Evolutionary conservation across 2,329 filamentous ascomycete species (phyloP).

Genomic region (Colletotrichum simmondsii): DNA sequence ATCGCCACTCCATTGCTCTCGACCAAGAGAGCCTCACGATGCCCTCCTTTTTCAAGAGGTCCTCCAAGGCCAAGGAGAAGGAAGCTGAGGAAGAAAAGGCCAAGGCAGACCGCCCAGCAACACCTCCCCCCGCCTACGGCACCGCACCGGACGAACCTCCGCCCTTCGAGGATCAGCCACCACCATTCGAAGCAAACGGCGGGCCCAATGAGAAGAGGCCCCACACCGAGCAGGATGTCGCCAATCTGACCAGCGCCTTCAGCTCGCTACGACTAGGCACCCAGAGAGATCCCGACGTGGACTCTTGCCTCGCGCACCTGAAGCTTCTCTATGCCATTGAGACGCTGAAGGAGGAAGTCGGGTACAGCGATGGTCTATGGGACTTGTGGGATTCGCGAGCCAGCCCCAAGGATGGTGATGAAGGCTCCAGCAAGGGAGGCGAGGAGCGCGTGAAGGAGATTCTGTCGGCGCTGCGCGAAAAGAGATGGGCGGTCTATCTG

Average conservation of each 20-base stretch:
- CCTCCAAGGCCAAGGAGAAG: slow-evolving; percentile 28
- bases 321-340: slow-evolving; percentile 78
- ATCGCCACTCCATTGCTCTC: neutral
- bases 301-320: slow-evolving; percentile 77
- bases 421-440: slow-evolving; percentile 37
- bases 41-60: slow-evolving; percentile 29
- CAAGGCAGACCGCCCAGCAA: slow-evolving; percentile 14
- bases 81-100: slow-evolving; percentile 31
- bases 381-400: slow-evolving; percentile 65
- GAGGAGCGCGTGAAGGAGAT: slow-evolving; percentile 46
- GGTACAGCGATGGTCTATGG: slow-evolving; percentile 75
- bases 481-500: slow-evolving; percentile 79
- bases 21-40: neutral
- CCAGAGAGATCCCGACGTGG: slow-evolving; percentile 50
- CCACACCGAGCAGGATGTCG: neutral
- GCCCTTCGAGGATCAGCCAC: slow-evolving; percentile 28
- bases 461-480: slow-evolving; percentile 71
- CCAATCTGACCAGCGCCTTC: slow-evolving; percentile 50
- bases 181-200: slow-evolving; percentile 24
- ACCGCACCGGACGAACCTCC: slow-evolving; percentile 14
- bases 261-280: slow-evolving; percentile 48
- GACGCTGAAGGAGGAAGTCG: slow-evolving; percentile 73
- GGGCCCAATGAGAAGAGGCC: neutral
- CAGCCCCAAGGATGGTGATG: slow-evolving; percentile 24
- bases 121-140: slow-evolving; percentile 28